Evolutionary conservation across 1,284 basidiomycete genomes (phyloP), one percentile per base, ranked within the genome.

Genomic region (Chondrostereum purpureum): DNA sequence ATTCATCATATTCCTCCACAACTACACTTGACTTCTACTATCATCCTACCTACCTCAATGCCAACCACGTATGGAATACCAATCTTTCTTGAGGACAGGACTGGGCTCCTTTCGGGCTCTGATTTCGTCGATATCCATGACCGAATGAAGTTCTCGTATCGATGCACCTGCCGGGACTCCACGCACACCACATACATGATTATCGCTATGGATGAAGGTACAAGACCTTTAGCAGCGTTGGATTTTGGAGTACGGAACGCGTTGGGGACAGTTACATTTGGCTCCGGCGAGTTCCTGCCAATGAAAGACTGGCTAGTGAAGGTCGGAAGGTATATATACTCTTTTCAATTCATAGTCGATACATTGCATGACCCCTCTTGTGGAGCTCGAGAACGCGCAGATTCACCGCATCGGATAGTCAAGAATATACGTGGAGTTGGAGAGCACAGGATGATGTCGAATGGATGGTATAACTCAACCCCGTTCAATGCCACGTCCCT

Each of bases 41-140:
- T 14, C 39, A 20, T 8, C 20, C 33, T 16, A 34, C 20, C 2
- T 27, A 16, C 27, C n/a, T n/a, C n/a, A 73, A 71, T 64, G 69
- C 72, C 14, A 63, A 61, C 48, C n/a, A n/a, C n/a, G n/a, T 77
- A 73, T 51, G 75, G 73, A 46, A 64, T 81, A 55, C 74, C 78
- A 27, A 75, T 65, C 58, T 72, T 83, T 55, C 75, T 84, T 49
- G 78, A 81, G 56, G 81, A 83, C 64, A 73, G 66, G 47, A 73
- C 72, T 5, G 79, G 78, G 5, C 61, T 58, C 34, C 59, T 80
- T 39, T 63, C 65, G 6, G 75, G 70, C 33, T 73, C 77, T 3
- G 73, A 78, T 22, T 84, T 78, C 56, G 55, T 70, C 43, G 82
- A 85, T 60, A 66, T 82, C 53, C 67, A 83, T 58, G 77, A 77